Percentiles rank a stretch among this genome's conserved stretches.
Evolutionary conservation across 352 stramenopile species (phyloP).

Genomic region (Globisporangium middletonii): DNA sequence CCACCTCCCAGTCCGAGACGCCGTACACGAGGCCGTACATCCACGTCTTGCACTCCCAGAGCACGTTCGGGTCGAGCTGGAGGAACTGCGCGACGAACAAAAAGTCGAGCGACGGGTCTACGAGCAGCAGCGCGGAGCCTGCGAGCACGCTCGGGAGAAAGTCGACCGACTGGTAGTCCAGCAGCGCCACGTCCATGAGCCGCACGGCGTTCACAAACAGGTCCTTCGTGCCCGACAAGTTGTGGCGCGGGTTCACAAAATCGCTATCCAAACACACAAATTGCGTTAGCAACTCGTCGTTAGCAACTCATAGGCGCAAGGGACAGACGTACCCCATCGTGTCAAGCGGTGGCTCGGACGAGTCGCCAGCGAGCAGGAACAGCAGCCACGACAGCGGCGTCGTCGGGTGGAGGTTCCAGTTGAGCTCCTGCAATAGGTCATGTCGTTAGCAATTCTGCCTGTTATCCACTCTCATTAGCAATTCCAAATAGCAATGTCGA

Average conservation of each 20-base stretch:
- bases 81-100: conserved; percentile 80
- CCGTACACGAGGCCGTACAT: conserved; percentile 52
- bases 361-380: conserved; percentile 67
- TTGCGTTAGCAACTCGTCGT: conserved; percentile 3
- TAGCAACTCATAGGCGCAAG: not conserved
- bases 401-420: conserved; percentile 78
- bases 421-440: conserved; percentile 40
- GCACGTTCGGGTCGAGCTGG: conserved; percentile 64
- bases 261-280: conserved; percentile 19
- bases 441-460: conserved; percentile 6
- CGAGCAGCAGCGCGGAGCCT: conserved; percentile 60
- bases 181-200: conserved; percentile 65
- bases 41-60: conserved; percentile 83
- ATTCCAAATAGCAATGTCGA: not conserved
- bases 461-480: conserved; percentile 8
- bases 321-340: conserved; percentile 45
- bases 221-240: conserved; percentile 62
- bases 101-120: conserved; percentile 60
- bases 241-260: conserved; percentile 57
- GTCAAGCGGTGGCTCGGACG: conserved; percentile 53
- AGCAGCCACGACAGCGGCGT: conserved; percentile 71
- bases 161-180: conserved; percentile 73
- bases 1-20: conserved; percentile 41
- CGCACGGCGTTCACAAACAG: conserved; percentile 64
- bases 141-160: conserved; percentile 75